Evolutionary conservation across 2,329 filamentous ascomycete species (phyloP).

Genomic region (Sclerotinia sclerotiorum): DNA sequence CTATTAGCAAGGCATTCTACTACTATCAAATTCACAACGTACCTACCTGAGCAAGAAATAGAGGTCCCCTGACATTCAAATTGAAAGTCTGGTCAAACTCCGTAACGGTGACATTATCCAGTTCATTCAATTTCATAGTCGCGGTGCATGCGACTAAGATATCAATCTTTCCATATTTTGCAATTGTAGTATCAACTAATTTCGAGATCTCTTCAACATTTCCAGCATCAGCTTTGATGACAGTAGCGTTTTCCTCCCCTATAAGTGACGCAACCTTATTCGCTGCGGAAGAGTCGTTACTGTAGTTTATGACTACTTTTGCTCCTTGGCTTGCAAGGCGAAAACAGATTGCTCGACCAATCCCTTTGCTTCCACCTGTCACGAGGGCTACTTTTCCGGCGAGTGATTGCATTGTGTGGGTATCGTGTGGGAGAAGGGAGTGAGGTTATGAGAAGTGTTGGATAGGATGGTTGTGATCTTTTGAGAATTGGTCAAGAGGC

Average conservation of each 20-base stretch:
- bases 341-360: conserved; percentile 58
- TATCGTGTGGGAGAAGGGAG: conserved; percentile 2
- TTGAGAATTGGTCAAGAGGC: neutral
- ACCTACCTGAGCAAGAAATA: conserved; percentile 52
- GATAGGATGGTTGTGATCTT: conserved; percentile 1
- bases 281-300: conserved; percentile 47
- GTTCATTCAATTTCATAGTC: conserved; percentile 49
- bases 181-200: conserved; percentile 51
- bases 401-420: conserved; percentile 30
- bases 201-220: conserved; percentile 48
- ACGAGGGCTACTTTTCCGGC: conserved; percentile 39
- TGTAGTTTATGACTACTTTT: conserved; percentile 60
- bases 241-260: conserved; percentile 49
- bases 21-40: conserved; percentile 14
- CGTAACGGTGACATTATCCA: conserved; percentile 51
- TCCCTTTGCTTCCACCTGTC: conserved; percentile 54
- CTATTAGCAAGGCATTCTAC: neutral
- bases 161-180: conserved; percentile 57
- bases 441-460: neutral
- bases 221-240: conserved; percentile 57
- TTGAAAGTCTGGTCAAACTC: conserved; percentile 52
- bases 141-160: conserved; percentile 59
- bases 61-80: conserved; percentile 58
- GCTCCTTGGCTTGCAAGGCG: conserved; percentile 57
- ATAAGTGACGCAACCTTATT: conserved; percentile 51